Evolutionary conservation across 768 basidiomycete species (phyloP).

Genomic region (Scleroderma citrinum): DNA sequence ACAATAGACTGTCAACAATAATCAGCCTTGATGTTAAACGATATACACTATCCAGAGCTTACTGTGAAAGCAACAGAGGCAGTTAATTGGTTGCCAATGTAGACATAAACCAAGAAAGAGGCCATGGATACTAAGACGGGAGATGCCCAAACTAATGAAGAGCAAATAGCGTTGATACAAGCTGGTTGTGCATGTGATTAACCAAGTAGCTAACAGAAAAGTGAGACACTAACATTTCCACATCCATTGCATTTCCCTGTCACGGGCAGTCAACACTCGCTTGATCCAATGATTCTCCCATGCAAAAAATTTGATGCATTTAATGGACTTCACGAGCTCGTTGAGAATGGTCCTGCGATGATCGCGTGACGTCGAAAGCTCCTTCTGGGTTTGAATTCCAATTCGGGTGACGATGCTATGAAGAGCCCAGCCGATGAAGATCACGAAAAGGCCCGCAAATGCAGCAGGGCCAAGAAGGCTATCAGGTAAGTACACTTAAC

Average conservation of each 20-base stretch:
- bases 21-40: background rate
- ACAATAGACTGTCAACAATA: conserved; percentile 34
- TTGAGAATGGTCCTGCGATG: conserved; percentile 40
- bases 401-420: conserved; percentile 36
- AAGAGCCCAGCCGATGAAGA: conserved; percentile 35
- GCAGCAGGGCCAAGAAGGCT: conserved; percentile 43
- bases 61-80: conserved; percentile 53
- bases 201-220: background rate
- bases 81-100: conserved; percentile 42
- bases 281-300: conserved; percentile 42
- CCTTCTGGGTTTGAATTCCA: conserved; percentile 33
- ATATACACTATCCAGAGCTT: conserved; percentile 5
- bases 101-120: conserved; percentile 43
- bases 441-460: conserved; percentile 40
- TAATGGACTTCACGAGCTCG: conserved; percentile 36
- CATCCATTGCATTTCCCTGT: conserved; percentile 72
- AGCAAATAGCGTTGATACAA: conserved; percentile 39
- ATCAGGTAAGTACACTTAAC: background rate
- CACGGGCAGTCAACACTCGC: conserved; percentile 43
- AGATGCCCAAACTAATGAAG: conserved; percentile 42
- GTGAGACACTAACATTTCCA: conserved; percentile 44
- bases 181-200: conserved; percentile 14
- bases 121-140: conserved; percentile 46
- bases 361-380: conserved; percentile 31
- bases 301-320: conserved; percentile 42